A percentile compares a stretch with the other conserved stretches of the same genome.
phyloP scores from a whole-genome alignment of 2,329 filamentous ascomycete species.

The Penicillium frequentans region DNA sequence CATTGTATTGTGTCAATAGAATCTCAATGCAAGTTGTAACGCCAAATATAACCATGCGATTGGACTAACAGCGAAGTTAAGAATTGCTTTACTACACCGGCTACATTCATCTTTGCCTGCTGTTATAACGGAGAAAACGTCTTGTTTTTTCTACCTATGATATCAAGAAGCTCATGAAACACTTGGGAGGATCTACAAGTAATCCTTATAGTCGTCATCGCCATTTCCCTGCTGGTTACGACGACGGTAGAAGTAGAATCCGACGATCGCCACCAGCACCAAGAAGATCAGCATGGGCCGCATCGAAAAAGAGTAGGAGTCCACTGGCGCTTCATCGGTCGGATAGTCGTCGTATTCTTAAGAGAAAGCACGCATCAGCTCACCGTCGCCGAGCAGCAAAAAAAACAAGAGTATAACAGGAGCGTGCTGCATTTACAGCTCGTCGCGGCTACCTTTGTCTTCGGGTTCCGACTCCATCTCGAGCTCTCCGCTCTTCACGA shows the following conservation, averaged over 20 bases:
- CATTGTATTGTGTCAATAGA: not conserved
- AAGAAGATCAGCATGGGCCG: conserved; percentile 18
- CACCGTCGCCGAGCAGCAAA: conserved; percentile 24
- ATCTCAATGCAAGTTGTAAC: not conserved
- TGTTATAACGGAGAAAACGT: not conserved
- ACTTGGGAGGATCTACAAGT: not conserved
- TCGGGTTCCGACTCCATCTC: conserved; percentile 48
- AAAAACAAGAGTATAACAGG: conserved; percentile 14
- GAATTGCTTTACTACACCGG: not conserved
- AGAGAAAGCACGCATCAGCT: conserved; percentile 34
- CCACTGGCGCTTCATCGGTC: conserved; percentile 7
- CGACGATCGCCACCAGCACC: conserved; percentile 18
- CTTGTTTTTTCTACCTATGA: not conserved
- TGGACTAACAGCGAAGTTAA: not conserved
- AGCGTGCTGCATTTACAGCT: conserved; percentile 54
- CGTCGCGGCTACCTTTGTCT: conserved; percentile 65
- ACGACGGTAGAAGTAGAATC: conserved; percentile 19
- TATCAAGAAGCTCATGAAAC: not conserved
- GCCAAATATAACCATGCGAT: not conserved
- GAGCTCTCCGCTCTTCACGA: conserved; percentile 66
- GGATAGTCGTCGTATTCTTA: conserved; percentile 20
- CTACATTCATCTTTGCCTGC: not conserved
- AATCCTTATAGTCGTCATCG: conserved; percentile 4
- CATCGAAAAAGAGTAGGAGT: conserved; percentile 13
- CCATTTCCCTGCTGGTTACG: conserved; percentile 13